Conservation (phyloP, 768 basidiomycete genomes). For the Xerocomus spinulosus region DNA sequence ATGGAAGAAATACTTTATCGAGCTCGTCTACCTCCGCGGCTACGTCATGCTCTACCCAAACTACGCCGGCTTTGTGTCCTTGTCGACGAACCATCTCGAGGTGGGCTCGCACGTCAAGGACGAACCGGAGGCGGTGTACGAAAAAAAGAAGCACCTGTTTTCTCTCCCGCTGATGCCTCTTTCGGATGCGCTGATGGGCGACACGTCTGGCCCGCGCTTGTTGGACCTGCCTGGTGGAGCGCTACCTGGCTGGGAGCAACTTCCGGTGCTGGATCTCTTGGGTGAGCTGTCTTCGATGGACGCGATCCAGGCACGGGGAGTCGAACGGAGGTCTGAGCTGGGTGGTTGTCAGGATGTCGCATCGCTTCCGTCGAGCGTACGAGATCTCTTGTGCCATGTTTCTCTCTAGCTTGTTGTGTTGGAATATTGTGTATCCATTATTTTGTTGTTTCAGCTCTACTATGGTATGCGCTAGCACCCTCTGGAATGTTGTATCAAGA, state of each 20-base stretch:
- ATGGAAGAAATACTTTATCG: conserved; percentile 91
- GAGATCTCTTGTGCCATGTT: conserved; percentile 20
- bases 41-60: conserved; percentile 91
- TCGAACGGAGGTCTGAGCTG: conserved; percentile 33
- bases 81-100: conserved; percentile 91
- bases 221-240: conserved; percentile 54
- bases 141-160: conserved; percentile 61
- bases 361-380: conserved; percentile 21
- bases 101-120: conserved; percentile 74
- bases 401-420: conserved; percentile 4
- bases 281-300: conserved; percentile 40
- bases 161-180: conserved; percentile 63
- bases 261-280: conserved; percentile 71
- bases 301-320: conserved; percentile 32
- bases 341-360: conserved; percentile 26
- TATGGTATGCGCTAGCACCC: too few species aligned
- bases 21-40: conserved; percentile 74
- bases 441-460: too few species aligned
- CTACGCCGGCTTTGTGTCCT: conserved; percentile 60
- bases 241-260: conserved; percentile 47
- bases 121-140: conserved; percentile 40
- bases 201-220: conserved; percentile 30
- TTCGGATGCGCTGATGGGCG: conserved; percentile 12
- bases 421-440: neutral
- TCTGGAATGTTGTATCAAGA: too few species aligned